Percentiles rank a stretch among this genome's conserved stretches.
phyloP scores from a whole-genome alignment of 768 basidiomycete species.

The Brasilioporus rufonigricans region DNA sequence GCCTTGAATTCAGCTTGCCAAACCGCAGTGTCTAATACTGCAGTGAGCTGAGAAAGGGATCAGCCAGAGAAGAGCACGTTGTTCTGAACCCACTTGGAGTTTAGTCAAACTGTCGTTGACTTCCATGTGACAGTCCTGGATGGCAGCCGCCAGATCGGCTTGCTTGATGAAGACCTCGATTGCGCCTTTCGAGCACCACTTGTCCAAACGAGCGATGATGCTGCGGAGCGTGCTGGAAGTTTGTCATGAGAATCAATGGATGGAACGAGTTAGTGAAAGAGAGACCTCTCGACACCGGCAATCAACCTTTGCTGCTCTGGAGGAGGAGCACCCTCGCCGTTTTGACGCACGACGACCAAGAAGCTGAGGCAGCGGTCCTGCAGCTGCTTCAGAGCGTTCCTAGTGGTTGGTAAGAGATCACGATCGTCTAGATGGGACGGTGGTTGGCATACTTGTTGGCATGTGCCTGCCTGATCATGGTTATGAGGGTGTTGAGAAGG shows the following conservation, averaged over 20 bases:
- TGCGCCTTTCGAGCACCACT: constrained; percentile 40
- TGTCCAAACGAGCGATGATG: constrained; percentile 41
- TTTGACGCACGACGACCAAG: constrained; percentile 38
- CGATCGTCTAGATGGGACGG: background rate
- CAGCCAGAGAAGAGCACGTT: constrained; percentile 3
- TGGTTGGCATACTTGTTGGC: constrained; percentile 42
- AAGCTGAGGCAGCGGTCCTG: constrained; percentile 46
- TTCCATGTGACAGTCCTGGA: constrained; percentile 43
- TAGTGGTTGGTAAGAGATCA: constrained; percentile 18
- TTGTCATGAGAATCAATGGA: constrained; percentile 7
- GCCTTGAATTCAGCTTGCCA: constrained; percentile 48
- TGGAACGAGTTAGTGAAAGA: background rate
- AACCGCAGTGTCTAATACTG: constrained; percentile 42
- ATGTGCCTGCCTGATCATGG: constrained; percentile 46
- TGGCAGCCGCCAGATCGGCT: constrained; percentile 41
- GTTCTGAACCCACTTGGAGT: constrained; percentile 40
- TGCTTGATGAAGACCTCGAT: constrained; percentile 47
- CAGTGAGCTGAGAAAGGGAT: constrained; percentile 36
- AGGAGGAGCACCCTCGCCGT: constrained; percentile 25
- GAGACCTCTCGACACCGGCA: constrained; percentile 32
- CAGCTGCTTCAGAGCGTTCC: constrained; percentile 43
- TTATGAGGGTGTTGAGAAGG: constrained; percentile 41
- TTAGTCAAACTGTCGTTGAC: constrained; percentile 46
- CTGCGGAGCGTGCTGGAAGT: constrained; percentile 28
- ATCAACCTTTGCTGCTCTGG: constrained; percentile 34